Percentiles rank a stretch among this genome's conserved stretches.
Conservation (phyloP, 139 green algal species). For the Microglena sp. region DNA sequence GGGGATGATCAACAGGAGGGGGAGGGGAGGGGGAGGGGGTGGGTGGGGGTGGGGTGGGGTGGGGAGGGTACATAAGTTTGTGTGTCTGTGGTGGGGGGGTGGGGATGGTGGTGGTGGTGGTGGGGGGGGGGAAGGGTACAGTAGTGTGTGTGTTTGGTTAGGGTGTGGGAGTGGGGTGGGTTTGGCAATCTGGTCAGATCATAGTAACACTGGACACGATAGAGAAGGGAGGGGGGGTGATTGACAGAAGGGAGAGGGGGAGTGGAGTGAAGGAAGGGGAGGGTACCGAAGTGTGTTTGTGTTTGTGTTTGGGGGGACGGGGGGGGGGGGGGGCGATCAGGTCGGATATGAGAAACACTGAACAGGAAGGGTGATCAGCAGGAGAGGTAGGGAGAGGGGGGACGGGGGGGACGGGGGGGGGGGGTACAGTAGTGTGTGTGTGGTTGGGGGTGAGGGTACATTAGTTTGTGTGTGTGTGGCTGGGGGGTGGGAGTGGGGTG, state of each 20-base stretch:
- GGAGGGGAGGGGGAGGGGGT: too few species aligned
- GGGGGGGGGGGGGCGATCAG: not conserved
- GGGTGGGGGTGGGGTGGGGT: not conserved
- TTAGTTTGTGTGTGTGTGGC: not conserved
- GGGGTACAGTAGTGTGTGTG: not conserved
- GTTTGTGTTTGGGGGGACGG: not conserved
- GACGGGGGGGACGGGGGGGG: not conserved
- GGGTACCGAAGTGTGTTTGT: not conserved
- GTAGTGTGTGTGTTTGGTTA: too few species aligned
- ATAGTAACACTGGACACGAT: not conserved
- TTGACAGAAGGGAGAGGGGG: not conserved
- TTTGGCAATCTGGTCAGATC: not conserved
- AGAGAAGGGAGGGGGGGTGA: not conserved
- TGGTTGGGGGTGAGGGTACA: not conserved
- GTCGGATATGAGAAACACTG: not conserved
- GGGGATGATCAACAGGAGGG: not conserved
- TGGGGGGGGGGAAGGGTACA: not conserved
- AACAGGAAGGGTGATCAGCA: not conserved
- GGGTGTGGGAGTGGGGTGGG: too few species aligned
- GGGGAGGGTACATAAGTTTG: too few species aligned
- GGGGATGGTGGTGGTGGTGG: not conserved
- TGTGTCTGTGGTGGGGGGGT: not conserved
- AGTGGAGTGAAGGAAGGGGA: not conserved
- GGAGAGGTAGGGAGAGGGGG: too few species aligned
- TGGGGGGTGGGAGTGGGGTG: not conserved